Percentiles rank a stretch among this genome's conserved stretches.
Conservation (phyloP, 2,329 filamentous ascomycete genomes). For the Microsporum canis region DNA sequence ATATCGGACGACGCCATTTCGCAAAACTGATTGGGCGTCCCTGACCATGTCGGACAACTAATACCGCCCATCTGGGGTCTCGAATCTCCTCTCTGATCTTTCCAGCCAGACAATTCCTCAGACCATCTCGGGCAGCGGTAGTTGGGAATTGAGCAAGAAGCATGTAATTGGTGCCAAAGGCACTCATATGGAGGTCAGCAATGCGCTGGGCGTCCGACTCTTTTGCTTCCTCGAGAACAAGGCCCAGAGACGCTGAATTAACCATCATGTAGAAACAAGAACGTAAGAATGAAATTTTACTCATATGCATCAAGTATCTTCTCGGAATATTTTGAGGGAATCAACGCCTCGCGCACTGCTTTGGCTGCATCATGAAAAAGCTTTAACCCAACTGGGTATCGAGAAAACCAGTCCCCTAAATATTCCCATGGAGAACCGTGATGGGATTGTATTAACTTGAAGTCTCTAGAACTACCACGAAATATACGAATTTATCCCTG, state of each 20-base stretch:
- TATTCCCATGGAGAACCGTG: too few species aligned
- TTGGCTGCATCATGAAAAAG: not conserved
- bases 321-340: too few species aligned
- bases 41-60: slow-evolving; percentile 12
- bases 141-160: slow-evolving; percentile 20
- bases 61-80: slow-evolving; percentile 13
- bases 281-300: not conserved
- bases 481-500: too few species aligned
- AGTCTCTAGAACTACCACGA: too few species aligned
- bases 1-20: not conserved
- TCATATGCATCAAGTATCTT: too few species aligned
- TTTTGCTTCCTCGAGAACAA: slow-evolving; percentile 9
- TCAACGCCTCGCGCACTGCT: too few species aligned
- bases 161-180: slow-evolving; percentile 17
- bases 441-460: too few species aligned
- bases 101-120: slow-evolving; percentile 13
- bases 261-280: not conserved
- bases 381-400: too few species aligned
- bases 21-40: not conserved
- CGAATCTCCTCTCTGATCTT: slow-evolving; percentile 15
- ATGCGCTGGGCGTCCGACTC: slow-evolving; percentile 16
- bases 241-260: not conserved
- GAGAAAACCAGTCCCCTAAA: too few species aligned
- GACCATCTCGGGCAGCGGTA: slow-evolving; percentile 12
- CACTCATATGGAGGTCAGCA: slow-evolving; percentile 19